phyloP scores from a whole-genome alignment of 1,284 basidiomycete genomes.

The Boletus holoroseus region DNA sequence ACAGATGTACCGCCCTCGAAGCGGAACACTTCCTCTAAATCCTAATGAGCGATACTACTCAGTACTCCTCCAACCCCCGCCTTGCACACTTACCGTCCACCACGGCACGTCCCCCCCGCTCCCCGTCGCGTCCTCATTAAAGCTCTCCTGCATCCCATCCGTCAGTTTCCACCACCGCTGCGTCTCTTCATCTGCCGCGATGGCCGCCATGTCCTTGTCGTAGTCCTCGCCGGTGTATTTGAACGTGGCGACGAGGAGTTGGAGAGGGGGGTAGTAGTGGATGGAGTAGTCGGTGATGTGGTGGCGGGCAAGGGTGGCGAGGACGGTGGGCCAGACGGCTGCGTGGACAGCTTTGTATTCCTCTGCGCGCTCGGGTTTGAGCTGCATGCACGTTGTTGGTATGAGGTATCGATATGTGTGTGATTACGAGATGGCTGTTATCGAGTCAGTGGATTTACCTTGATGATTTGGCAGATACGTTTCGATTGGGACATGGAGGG shows the following conservation, averaged over 20 bases:
- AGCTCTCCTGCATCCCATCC: constrained; percentile 74
- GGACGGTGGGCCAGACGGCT: constrained; percentile 66
- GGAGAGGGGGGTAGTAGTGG: constrained; percentile 56
- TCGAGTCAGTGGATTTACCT: constrained; percentile 35
- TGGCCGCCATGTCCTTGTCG: constrained; percentile 58
- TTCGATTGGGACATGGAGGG: constrained; percentile 39
- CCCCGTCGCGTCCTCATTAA: constrained; percentile 62
- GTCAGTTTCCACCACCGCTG: constrained; percentile 73
- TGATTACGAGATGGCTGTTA: not conserved
- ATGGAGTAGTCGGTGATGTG: constrained; percentile 77
- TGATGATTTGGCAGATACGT: constrained; percentile 72
- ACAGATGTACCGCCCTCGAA: constrained; percentile 45
- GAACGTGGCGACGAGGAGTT: constrained; percentile 66
- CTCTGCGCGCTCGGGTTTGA: constrained; percentile 56
- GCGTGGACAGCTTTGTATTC: constrained; percentile 70
- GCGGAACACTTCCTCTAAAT: constrained; percentile 66
- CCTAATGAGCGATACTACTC: constrained; percentile 33
- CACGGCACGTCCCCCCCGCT: constrained; percentile 62
- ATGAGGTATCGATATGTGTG: not conserved
- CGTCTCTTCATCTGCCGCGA: constrained; percentile 63
- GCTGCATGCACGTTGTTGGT: constrained; percentile 32
- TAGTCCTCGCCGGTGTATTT: constrained; percentile 62
- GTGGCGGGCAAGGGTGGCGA: constrained; percentile 59
- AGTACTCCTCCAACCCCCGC: not conserved
- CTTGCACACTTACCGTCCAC: constrained; percentile 53